Evolutionary conservation across 2,329 filamentous ascomycete species (phyloP).

Genomic region (Fusarium xylarioides): DNA sequence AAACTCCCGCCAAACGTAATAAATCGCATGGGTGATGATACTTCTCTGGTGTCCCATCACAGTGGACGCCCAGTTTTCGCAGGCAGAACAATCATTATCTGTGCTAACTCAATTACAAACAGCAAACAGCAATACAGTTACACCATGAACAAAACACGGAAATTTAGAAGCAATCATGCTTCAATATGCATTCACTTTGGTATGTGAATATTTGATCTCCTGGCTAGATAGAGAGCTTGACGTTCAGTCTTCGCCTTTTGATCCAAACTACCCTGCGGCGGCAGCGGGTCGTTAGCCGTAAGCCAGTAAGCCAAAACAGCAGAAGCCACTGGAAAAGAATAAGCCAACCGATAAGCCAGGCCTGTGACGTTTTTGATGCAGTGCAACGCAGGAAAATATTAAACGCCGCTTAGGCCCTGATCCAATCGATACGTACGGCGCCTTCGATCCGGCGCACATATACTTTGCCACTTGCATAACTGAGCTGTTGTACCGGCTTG

Average conservation of each 20-base stretch:
- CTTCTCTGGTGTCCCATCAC: rapidly evolving
- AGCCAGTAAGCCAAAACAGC: neutral
- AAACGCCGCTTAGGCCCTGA: neutral
- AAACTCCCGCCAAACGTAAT: rapidly evolving
- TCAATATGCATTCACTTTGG: rapidly evolving
- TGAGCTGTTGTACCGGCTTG: too few relatives aligned
- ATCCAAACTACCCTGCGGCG: neutral
- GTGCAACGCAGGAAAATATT: neutral
- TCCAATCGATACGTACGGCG: too few relatives aligned
- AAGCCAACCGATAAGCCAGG: neutral
- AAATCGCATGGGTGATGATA: neutral
- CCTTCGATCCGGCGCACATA: too few relatives aligned
- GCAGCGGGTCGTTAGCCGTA: neutral
- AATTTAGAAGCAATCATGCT: rapidly evolving
- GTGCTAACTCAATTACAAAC: neutral
- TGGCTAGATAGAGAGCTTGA: neutral
- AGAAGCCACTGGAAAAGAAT: neutral
- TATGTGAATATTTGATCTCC: neutral
- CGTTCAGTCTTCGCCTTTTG: neutral
- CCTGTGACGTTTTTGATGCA: neutral
- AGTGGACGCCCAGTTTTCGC: rapidly evolving
- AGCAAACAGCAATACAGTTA: neutral
- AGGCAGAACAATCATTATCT: neutral
- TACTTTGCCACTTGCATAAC: too few relatives aligned
- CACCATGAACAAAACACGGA: neutral